Evolutionary conservation across 345 rosid genomes (phyloP).

Genomic region (Bruguiera gymnorhiza): DNA sequence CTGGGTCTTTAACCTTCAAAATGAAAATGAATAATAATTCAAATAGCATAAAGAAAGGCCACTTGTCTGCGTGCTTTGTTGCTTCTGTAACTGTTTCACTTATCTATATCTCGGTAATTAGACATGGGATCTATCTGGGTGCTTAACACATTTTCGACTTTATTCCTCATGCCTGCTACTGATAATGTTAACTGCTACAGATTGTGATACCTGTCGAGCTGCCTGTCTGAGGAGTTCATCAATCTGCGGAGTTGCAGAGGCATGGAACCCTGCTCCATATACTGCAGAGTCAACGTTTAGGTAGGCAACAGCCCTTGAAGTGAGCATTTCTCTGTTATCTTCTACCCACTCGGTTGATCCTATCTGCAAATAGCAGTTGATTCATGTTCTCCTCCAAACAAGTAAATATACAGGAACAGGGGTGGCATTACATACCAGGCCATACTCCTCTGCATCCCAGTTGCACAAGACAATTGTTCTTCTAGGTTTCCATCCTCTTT

Average conservation of each 20-base stretch:
- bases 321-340: conserved; percentile 71
- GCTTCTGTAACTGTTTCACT: too few relatives aligned
- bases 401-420: conserved; percentile 12
- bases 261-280: conserved; percentile 57
- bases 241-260: conserved; percentile 77
- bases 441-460: conserved; percentile 95
- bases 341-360: conserved; percentile 96
- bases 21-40: conserved; percentile 4
- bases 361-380: conserved; percentile 36
- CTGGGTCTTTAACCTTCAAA: conserved; percentile 71
- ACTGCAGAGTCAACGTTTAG: conserved; percentile 66
- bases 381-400: conserved; percentile 7
- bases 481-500: conserved; percentile 73
- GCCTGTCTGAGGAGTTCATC: conserved; percentile 62
- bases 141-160: neutral
- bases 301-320: conserved; percentile 73
- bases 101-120: too few relatives aligned
- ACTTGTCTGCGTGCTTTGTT: neutral
- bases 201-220: conserved; percentile 52
- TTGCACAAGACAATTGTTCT: conserved; percentile 70
- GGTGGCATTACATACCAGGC: conserved; percentile 45
- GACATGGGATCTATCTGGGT: neutral
- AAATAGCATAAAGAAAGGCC: neutral
- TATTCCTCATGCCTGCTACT: neutral
- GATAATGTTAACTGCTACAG: neutral